phyloP scores from a whole-genome alignment of 345 rosid genomes.

The Eucalyptus shirleyi region DNA sequence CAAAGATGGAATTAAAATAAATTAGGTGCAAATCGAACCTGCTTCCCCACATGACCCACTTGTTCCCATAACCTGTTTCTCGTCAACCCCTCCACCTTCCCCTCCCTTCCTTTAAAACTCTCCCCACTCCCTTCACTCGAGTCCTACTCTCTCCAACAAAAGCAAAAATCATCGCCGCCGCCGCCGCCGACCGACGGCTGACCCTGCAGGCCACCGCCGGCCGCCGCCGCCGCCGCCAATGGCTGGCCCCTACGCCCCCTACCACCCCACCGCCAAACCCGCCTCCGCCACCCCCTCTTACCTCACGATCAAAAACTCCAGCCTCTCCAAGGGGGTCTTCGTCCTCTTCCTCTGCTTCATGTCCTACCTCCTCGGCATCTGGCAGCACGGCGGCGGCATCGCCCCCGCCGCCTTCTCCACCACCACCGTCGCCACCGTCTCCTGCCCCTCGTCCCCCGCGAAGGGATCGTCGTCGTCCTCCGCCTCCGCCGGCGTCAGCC shows the following conservation, averaged over 20 bases:
- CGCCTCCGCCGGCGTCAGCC: background rate
- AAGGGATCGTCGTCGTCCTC: background rate
- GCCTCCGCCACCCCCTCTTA: background rate
- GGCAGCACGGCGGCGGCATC: background rate
- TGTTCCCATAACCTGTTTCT: background rate
- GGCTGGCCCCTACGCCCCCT: background rate
- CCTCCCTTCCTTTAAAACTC: background rate
- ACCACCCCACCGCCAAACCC: conserved; percentile 22
- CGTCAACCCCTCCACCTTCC: background rate
- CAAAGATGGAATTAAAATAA: background rate
- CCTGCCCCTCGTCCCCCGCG: background rate
- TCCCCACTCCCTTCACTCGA: background rate
- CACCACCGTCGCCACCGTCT: background rate
- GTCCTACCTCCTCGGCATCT: conserved; percentile 30
- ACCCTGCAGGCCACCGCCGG: background rate
- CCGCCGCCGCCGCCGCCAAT: background rate
- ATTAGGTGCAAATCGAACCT: background rate
- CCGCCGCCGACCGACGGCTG: background rate
- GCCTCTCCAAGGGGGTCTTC: background rate
- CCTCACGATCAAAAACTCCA: background rate
- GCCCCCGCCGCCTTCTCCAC: background rate
- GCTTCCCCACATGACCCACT: background rate
- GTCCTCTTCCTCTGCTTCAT: conserved; percentile 24
- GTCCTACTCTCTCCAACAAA: too few species aligned
- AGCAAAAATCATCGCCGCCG: background rate